Evolutionary conservation across 208 protist species (phyloP).

Genomic region (Acanthamoeba sp.): DNA sequence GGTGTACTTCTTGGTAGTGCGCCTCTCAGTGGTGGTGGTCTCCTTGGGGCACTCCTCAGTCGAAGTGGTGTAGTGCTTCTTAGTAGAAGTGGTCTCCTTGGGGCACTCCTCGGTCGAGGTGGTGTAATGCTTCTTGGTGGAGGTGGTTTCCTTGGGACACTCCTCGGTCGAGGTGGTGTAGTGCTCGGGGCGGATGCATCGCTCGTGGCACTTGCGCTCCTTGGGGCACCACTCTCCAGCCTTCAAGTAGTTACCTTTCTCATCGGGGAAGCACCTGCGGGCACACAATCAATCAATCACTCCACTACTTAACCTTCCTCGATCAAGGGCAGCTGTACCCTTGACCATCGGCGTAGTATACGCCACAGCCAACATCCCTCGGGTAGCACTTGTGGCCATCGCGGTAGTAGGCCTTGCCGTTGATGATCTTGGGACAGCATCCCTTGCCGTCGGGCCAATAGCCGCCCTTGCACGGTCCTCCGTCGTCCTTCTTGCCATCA

Average conservation of each 20-base stretch:
- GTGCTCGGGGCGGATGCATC: too few relatives aligned
- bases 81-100: too few relatives aligned
- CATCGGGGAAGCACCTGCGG: not conserved
- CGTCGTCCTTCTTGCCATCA: not conserved
- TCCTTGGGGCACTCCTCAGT: not conserved
- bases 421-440: not conserved
- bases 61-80: not conserved
- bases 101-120: too few relatives aligned
- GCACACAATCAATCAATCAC: too few relatives aligned
- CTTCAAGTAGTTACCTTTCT: not conserved
- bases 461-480: not conserved
- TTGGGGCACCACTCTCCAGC: too few relatives aligned
- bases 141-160: too few relatives aligned
- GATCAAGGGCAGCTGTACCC: not conserved
- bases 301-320: too few relatives aligned
- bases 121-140: too few relatives aligned
- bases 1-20: too few relatives aligned
- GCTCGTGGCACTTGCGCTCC: too few relatives aligned
- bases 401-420: not conserved
- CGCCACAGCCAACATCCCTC: not conserved
- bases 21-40: too few relatives aligned
- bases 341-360: not conserved
- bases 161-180: too few relatives aligned
- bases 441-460: not conserved
- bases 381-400: conserved; percentile 9